phyloP scores from a whole-genome alignment of 2,329 filamentous ascomycete genomes.

The Aspergillus bombycis region DNA sequence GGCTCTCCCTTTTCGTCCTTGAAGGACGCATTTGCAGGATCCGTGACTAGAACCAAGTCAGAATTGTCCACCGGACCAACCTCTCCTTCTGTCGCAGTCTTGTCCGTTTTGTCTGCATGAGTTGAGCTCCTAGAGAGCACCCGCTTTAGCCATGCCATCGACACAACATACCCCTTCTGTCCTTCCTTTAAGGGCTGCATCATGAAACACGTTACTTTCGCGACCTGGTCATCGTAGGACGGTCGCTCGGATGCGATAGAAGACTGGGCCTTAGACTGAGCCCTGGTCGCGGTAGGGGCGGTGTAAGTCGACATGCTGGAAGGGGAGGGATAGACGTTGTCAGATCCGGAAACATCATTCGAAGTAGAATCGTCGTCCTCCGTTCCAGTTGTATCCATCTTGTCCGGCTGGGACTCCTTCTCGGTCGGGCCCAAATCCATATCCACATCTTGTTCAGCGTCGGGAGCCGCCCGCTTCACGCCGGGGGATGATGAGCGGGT shows the following conservation, averaged over 20 bases:
- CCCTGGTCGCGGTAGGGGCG: conserved; percentile 31
- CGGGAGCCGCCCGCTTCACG: conserved; percentile 39
- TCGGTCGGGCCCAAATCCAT: conserved; percentile 25
- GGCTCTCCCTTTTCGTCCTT: conserved; percentile 50
- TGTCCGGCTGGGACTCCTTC: conserved; percentile 30
- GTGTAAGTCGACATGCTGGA: conserved; percentile 44
- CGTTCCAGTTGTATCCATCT: conserved; percentile 50
- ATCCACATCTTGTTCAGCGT: conserved; percentile 33
- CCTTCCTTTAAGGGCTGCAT: conserved; percentile 65
- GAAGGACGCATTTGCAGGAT: conserved; percentile 42
- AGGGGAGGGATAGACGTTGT: conserved; percentile 41
- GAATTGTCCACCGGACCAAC: conserved; percentile 87
- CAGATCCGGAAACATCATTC: conserved; percentile 34
- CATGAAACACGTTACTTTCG: conserved; percentile 66
- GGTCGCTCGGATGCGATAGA: conserved; percentile 36
- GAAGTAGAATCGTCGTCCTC: conserved; percentile 33
- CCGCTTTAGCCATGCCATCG: conserved; percentile 74
- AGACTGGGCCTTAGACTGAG: conserved; percentile 28
- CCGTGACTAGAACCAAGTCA: conserved; percentile 69
- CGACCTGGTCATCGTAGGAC: conserved; percentile 71
- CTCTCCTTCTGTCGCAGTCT: conserved; percentile 62
- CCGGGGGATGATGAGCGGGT: conserved; percentile 37
- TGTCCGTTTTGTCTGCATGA: conserved; percentile 58
- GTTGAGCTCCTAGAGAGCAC: conserved; percentile 69
- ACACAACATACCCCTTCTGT: conserved; percentile 77